These are phyloP conservation scores for Coniochaeta sp. DNA, from an alignment of 2,329 filamentous ascomycete genomes.

Conservation along the genomic window DNA sequence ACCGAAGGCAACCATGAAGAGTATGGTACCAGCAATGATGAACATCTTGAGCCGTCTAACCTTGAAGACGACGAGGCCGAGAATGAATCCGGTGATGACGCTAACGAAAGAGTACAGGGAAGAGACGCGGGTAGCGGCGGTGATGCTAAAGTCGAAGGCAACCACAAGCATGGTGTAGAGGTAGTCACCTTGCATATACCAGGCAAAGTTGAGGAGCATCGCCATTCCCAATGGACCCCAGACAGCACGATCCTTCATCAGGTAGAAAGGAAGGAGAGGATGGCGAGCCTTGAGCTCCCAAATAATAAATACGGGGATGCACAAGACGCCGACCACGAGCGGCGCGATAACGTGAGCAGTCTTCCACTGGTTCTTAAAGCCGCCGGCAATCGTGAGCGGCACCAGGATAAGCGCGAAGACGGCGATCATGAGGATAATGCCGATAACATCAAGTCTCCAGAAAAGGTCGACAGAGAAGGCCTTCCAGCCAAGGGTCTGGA, in stretches of 20 bases:
- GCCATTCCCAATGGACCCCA: constrained; percentile 57
- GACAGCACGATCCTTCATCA: constrained; percentile 56
- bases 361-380: constrained; percentile 29
- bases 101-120: constrained; percentile 52
- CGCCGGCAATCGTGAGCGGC: constrained; percentile 38
- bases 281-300: constrained; percentile 40
- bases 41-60: constrained; percentile 56
- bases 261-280: constrained; percentile 51
- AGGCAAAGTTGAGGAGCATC: constrained; percentile 46
- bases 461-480: constrained; percentile 31
- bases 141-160: constrained; percentile 51
- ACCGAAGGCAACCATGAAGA: constrained; percentile 60
- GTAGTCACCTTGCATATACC: constrained; percentile 58
- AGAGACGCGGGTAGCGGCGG: constrained; percentile 49
- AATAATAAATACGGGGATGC: constrained; percentile 42
- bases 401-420: constrained; percentile 37
- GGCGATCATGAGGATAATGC: constrained; percentile 37
- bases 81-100: constrained; percentile 48
- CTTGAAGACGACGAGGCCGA: constrained; percentile 49
- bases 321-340: constrained; percentile 35
- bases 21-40: constrained; percentile 50
- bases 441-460: constrained; percentile 37
- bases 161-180: constrained; percentile 57
- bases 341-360: constrained; percentile 32
- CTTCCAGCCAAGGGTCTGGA: constrained; percentile 22